Evolutionary conservation across 1,284 basidiomycete species (phyloP).

Genomic region (Gomphus bonarii): DNA sequence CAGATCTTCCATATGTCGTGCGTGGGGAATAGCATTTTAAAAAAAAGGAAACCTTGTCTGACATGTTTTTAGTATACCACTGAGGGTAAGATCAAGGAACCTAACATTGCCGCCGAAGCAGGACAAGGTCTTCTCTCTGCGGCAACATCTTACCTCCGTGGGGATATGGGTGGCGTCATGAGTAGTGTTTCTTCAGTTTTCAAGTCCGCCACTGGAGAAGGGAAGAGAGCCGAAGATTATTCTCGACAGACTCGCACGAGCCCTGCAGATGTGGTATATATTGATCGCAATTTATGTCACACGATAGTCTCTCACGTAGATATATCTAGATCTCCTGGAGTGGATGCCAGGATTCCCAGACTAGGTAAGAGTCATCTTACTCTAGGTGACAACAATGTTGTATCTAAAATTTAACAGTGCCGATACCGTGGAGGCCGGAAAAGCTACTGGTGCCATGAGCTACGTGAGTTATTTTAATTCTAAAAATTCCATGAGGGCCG

Average conservation of each 20-base stretch:
- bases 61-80: slow-evolving; percentile 61
- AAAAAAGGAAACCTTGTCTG: background rate
- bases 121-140: slow-evolving; percentile 67
- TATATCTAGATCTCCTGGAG: slow-evolving; percentile 59
- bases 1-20: slow-evolving; percentile 5
- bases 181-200: slow-evolving; percentile 27
- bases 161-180: slow-evolving; percentile 70
- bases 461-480: slow-evolving; percentile 33
- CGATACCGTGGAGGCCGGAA: slow-evolving; percentile 73
- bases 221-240: slow-evolving; percentile 50
- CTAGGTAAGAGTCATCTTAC: slow-evolving; percentile 28
- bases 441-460: slow-evolving; percentile 85
- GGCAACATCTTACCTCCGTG: slow-evolving; percentile 59
- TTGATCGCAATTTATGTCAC: slow-evolving; percentile 3
- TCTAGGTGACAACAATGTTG: background rate
- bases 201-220: slow-evolving; percentile 26
- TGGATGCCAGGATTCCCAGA: slow-evolving; percentile 91
- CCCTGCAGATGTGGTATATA: slow-evolving; percentile 56
- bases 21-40: slow-evolving; percentile 21
- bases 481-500: background rate
- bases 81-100: slow-evolving; percentile 89
- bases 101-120: slow-evolving; percentile 71
- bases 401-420: slow-evolving; percentile 34
- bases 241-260: slow-evolving; percentile 66
- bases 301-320: background rate